These are phyloP conservation scores for Leccinellum rugosiceps DNA, from an alignment of 768 basidiomycete genomes.

Conservation along the genomic window DNA sequence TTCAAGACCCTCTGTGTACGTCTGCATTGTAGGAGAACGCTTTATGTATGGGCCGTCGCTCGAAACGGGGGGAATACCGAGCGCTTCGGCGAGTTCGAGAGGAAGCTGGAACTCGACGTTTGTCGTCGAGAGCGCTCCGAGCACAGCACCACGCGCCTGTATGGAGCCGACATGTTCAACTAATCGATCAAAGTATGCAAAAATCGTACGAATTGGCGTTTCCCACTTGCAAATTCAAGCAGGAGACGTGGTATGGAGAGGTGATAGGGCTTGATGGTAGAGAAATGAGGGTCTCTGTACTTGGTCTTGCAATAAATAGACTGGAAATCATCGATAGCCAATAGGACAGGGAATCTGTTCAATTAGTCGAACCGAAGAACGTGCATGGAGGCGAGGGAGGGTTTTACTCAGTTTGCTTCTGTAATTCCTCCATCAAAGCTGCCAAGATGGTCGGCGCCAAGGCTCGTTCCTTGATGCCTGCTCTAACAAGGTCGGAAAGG, in stretches of 20 bases:
- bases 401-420: constrained; percentile 60
- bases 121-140: constrained; percentile 66
- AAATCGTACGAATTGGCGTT: constrained; percentile 58
- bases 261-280: constrained; percentile 67
- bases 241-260: constrained; percentile 75
- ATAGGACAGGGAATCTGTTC: constrained; percentile 67
- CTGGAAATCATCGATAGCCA: constrained; percentile 89
- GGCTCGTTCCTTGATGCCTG: constrained; percentile 52
- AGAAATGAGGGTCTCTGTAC: constrained; percentile 75
- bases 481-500: constrained; percentile 52
- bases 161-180: constrained; percentile 1
- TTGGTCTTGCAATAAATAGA: constrained; percentile 63
- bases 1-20: constrained; percentile 54
- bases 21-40: constrained; percentile 44
- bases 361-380: neutral
- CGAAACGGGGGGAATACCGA: constrained; percentile 43
- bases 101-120: constrained; percentile 58
- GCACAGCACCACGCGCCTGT: constrained; percentile 66
- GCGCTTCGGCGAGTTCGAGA: constrained; percentile 61
- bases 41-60: constrained; percentile 54
- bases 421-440: constrained; percentile 58
- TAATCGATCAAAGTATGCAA: too few species aligned
- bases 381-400: neutral
- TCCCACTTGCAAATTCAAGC: constrained; percentile 76
- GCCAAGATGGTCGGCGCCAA: constrained; percentile 55